Base-by-base conservation (phyloP, 2,329 filamentous ascomycete species). In the Geoglossum cookeanum region DNA sequence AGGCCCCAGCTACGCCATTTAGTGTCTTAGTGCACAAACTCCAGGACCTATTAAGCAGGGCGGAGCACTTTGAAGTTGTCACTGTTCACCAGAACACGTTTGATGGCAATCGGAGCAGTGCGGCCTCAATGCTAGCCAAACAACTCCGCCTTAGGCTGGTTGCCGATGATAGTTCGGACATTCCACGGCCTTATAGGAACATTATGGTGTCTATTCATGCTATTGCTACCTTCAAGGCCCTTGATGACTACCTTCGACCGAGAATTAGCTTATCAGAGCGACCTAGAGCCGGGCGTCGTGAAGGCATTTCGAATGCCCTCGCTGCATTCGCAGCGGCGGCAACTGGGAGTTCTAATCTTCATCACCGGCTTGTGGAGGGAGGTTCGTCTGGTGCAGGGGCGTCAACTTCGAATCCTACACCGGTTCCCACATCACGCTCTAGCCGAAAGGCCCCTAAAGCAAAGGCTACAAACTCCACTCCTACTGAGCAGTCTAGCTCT, bases 191-290 rank as follows among this genome's bases (percentile, higher is more conserved):
- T 0, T 97, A 94, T 67, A 80, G 87, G 27, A 95, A 91, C 63
- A 94, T 98, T 61, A 96, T 96, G 85, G 92, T 98, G 0, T 94
- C 89, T 0, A 98, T 98, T 58, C 92, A 98, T 68, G 92, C 92
- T 15, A 97, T 98, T 65, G 91, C 92, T 1, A 97, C 90, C 0
- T 97, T 98, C 74, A 97, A 96, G 68, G 87, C 91, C 0, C 73
- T 98, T 29, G 92, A 97, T 66, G 92, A 98, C 67, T 98, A 97
- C 68, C 76, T 98, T 48, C 83, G 92, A 42, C 92, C 92, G 6
- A 80, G 91, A 60, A 94, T 98, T 59, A 88, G 77, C 64, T 68
- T 92, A 13, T 81, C 85, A 2, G 89, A 95, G 61, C 80, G 87
- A 22, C 80, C 85, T 11, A 77, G 83, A 48, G 75, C 78, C 33